phyloP scores from a whole-genome alignment of 805 yeast genomes.

The Starmerella gropengiesseri region DNA sequence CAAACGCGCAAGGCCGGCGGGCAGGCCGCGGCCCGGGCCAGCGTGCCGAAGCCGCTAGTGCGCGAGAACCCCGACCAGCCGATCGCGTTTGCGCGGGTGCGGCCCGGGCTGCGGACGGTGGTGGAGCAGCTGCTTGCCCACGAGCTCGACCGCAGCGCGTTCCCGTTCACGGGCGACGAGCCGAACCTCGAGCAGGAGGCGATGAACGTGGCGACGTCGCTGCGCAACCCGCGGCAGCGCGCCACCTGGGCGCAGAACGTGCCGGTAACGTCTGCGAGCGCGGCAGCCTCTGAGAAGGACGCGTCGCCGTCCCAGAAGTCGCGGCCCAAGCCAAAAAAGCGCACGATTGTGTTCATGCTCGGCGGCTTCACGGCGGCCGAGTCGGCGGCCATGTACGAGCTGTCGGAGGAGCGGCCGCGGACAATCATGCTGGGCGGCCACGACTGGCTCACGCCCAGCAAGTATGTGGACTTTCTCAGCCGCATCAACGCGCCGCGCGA shows the following conservation, averaged over 20 bases:
- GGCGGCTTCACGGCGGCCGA: constrained; percentile 89
- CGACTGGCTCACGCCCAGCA: constrained; percentile 42
- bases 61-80: constrained; percentile 32
- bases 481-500: constrained; percentile 26
- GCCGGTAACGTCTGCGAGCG: background rate
- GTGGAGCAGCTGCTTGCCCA: constrained; percentile 40
- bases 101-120: constrained; percentile 56
- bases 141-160: constrained; percentile 45
- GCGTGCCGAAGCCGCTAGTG: constrained; percentile 12
- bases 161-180: constrained; percentile 56
- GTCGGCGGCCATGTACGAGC: constrained; percentile 60
- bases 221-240: constrained; percentile 59
- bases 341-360: constrained; percentile 63
- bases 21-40: constrained; percentile 1
- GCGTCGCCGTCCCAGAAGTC: background rate
- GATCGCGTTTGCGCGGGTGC: constrained; percentile 47
- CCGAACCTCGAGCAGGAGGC: constrained; percentile 31
- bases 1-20: constrained; percentile 10
- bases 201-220: constrained; percentile 38
- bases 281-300: background rate
- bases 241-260: constrained; percentile 62
- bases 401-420: constrained; percentile 43
- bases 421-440: constrained; percentile 79
- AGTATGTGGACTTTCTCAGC: constrained; percentile 27
- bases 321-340: constrained; percentile 16